Conservation (phyloP, 2,329 filamentous ascomycete genomes). For the Penicillium sp. region DNA sequence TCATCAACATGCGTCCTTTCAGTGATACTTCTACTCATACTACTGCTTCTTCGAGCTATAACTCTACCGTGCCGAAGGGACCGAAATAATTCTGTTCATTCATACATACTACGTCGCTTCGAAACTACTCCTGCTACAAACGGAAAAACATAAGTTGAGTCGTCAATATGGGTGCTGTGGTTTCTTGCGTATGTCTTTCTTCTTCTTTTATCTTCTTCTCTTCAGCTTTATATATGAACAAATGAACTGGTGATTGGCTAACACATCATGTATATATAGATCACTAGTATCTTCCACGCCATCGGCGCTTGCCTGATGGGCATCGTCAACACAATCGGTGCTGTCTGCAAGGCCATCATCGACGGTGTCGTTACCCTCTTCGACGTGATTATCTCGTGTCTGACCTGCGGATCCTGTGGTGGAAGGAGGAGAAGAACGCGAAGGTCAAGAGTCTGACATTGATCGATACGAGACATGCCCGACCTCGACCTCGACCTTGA, state of each 20-base stretch:
- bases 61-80: constrained; percentile 5
- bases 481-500: too few species aligned
- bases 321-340: constrained; percentile 58
- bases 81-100: too few species aligned
- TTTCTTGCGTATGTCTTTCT: constrained; percentile 79
- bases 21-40: constrained; percentile 22
- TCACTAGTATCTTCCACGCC: constrained; percentile 51
- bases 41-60: constrained; percentile 25
- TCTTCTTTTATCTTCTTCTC: too few species aligned
- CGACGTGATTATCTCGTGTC: constrained; percentile 58
- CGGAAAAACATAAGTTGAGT: too few species aligned
- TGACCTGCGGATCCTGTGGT: constrained; percentile 42
- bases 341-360: constrained; percentile 58
- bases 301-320: constrained; percentile 61
- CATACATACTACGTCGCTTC: constrained; percentile 8
- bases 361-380: constrained; percentile 57
- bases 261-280: too few species aligned
- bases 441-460: too few species aligned
- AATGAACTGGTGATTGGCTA: too few species aligned
- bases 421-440: too few species aligned
- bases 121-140: too few species aligned
- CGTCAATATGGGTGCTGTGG: constrained; percentile 66
- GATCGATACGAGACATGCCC: too few species aligned
- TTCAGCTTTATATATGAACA: too few species aligned
- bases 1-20: constrained; percentile 24